These are phyloP conservation scores for Sporisorium sorghi DNA, from an alignment of 1,284 basidiomycete genomes.

Conservation along the genomic window DNA sequence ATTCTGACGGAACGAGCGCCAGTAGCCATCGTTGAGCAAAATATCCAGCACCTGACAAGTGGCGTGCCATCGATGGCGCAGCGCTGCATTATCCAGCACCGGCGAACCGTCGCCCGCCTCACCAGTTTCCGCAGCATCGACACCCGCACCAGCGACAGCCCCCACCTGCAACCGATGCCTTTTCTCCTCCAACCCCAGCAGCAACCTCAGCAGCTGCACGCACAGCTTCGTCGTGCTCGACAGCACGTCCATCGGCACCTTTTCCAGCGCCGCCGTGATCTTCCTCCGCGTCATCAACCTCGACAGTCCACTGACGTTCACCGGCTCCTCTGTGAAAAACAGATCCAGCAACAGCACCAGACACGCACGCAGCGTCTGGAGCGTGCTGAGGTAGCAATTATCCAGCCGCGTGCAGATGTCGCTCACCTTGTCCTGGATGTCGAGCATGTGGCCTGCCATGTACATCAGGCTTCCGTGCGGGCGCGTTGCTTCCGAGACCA, in stretches of 20 bases:
- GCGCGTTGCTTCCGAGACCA: constrained; percentile 27
- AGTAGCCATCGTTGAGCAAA: constrained; percentile 47
- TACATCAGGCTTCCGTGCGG: constrained; percentile 46
- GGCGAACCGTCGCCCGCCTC: not conserved
- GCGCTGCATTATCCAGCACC: constrained; percentile 8
- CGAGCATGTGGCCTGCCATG: constrained; percentile 42
- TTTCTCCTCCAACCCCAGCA: constrained; percentile 34
- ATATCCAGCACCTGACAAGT: constrained; percentile 43
- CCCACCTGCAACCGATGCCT: constrained; percentile 20
- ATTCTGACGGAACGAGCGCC: constrained; percentile 45
- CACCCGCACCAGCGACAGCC: not conserved
- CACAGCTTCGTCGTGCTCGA: constrained; percentile 38
- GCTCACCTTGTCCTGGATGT: constrained; percentile 43
- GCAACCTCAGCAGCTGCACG: constrained; percentile 23
- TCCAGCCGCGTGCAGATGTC: constrained; percentile 23
- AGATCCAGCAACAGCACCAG: constrained; percentile 39
- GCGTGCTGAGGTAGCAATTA: constrained; percentile 26
- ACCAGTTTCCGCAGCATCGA: not conserved
- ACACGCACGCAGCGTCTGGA: constrained; percentile 40
- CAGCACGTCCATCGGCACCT: constrained; percentile 27
- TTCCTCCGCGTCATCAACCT: constrained; percentile 42
- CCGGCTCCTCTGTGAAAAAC: constrained; percentile 24
- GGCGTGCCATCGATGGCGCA: constrained; percentile 35
- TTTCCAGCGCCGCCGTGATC: constrained; percentile 33
- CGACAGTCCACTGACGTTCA: constrained; percentile 28